Conservation (phyloP, 1,139 yeast species). For the Yamadazyma pseudoaaseri region DNA sequence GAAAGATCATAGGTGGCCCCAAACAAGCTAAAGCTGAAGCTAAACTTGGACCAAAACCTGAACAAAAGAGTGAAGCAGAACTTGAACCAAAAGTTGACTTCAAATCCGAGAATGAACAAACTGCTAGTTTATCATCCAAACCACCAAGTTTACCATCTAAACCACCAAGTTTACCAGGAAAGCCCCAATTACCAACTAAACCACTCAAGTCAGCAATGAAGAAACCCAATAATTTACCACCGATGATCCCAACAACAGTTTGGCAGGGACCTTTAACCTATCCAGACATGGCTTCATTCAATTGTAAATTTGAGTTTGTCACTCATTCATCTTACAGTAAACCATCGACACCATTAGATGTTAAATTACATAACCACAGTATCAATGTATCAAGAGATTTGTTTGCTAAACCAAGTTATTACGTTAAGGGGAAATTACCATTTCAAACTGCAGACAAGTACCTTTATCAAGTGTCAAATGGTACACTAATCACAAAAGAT, state of each 20-base stretch:
- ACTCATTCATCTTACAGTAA: constrained; percentile 30
- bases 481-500: constrained; percentile 36
- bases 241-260: constrained; percentile 18
- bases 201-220: constrained; percentile 10
- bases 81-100: not conserved
- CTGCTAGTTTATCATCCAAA: not conserved
- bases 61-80: constrained; percentile 1
- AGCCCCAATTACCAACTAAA: constrained; percentile 3
- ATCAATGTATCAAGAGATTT: constrained; percentile 33
- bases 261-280: constrained; percentile 62
- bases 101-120: too few relatives aligned
- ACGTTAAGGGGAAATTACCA: constrained; percentile 65
- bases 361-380: constrained; percentile 23
- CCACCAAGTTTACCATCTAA: not conserved
- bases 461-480: constrained; percentile 43
- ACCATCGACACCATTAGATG: constrained; percentile 25
- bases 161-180: constrained; percentile 1
- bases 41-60: constrained; percentile 6
- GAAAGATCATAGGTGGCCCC: constrained; percentile 11
- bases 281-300: constrained; percentile 53
- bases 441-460: constrained; percentile 55
- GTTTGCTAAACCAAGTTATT: constrained; percentile 31
- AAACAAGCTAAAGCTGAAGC: constrained; percentile 2
- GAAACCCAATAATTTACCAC: constrained; percentile 14
- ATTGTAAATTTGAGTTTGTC: constrained; percentile 42